Evolutionary conservation across 768 basidiomycete species (phyloP).

Genomic region (Butyriboletus loyo): DNA sequence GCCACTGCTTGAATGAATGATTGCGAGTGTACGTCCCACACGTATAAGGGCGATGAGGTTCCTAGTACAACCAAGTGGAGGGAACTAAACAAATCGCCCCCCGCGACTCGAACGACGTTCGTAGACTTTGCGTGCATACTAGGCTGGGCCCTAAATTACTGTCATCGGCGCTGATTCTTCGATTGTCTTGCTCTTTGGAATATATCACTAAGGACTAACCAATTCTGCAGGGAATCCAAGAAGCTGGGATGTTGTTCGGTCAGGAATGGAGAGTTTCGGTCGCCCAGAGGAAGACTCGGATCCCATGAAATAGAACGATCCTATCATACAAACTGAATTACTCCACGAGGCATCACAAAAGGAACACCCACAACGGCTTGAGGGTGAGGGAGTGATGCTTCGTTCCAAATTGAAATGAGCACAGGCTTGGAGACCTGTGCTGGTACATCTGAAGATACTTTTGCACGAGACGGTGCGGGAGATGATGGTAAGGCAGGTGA

Average conservation of each 20-base stretch:
- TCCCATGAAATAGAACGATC: slow-evolving; percentile 65
- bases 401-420: slow-evolving; percentile 19
- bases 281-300: slow-evolving; percentile 33
- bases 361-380: slow-evolving; percentile 14
- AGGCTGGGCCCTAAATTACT: slow-evolving; percentile 45
- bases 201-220: slow-evolving; percentile 40
- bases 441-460: background rate
- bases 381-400: slow-evolving; percentile 4
- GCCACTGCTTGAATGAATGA: slow-evolving; percentile 51
- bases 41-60: slow-evolving; percentile 61
- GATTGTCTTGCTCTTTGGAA: background rate
- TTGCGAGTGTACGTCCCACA: slow-evolving; percentile 57
- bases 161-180: background rate
- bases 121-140: slow-evolving; percentile 37
- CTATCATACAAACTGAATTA: slow-evolving; percentile 28
- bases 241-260: slow-evolving; percentile 60
- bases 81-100: slow-evolving; percentile 47
- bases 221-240: slow-evolving; percentile 55
- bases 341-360: background rate
- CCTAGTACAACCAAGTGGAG: slow-evolving; percentile 61
- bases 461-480: background rate
- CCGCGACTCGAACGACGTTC: slow-evolving; percentile 43
- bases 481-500: background rate
- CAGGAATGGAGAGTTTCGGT: slow-evolving; percentile 53
- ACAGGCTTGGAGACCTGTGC: background rate